Percentiles rank a stretch among this genome's conserved stretches.
Conservation (phyloP, 192 early-diverging fungal species). For the Rhizophagus clarus region DNA sequence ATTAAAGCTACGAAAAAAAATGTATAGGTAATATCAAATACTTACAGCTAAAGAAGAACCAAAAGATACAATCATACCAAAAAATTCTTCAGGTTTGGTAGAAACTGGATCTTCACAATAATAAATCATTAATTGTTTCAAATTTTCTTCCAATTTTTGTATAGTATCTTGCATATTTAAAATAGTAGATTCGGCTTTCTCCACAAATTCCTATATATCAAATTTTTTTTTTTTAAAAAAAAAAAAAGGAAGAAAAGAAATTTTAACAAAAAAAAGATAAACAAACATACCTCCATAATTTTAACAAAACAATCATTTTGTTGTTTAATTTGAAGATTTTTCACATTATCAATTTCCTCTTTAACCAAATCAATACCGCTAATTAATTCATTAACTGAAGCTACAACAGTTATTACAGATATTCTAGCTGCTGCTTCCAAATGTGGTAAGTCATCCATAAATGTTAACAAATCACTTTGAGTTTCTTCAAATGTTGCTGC, state of each 20-base stretch:
- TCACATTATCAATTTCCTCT: conserved; percentile 47
- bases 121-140: conserved; percentile 48
- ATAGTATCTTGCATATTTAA: conserved; percentile 42
- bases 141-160: conserved; percentile 47
- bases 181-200: conserved; percentile 48
- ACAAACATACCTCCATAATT: conserved; percentile 51
- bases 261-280: neutral
- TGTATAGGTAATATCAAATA: neutral
- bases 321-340: conserved; percentile 35
- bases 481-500: conserved; percentile 47
- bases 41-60: conserved; percentile 49
- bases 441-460: conserved; percentile 56
- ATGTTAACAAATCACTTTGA: conserved; percentile 45
- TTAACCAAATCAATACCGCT: conserved; percentile 46
- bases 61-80: conserved; percentile 53
- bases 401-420: conserved; percentile 50
- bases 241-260: neutral
- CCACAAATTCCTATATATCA: conserved; percentile 47
- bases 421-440: conserved; percentile 54
- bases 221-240: neutral
- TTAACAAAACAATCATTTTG: conserved; percentile 53
- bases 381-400: conserved; percentile 48
- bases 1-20: neutral
- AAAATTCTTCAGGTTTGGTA: conserved; percentile 60
- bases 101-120: conserved; percentile 55